A percentile compares a stretch with the other conserved stretches of the same genome.
Conservation (phyloP, 306 rosid genomes). For the Cicer yamashitae region DNA sequence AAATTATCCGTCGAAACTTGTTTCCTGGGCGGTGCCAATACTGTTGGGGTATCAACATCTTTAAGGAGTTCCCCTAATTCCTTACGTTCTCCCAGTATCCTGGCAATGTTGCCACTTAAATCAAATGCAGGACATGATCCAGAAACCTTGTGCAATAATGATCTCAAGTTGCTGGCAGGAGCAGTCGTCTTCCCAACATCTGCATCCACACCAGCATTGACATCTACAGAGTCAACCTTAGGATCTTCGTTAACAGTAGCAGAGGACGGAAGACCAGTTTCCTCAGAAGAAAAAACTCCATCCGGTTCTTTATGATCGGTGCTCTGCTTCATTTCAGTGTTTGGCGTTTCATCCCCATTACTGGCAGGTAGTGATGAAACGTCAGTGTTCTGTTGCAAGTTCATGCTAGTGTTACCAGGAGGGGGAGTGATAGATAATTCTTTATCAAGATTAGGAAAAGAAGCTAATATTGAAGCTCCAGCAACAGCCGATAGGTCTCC, state of each 20-base stretch:
- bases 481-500: constrained; percentile 91
- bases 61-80: constrained; percentile 70
- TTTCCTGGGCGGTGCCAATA: constrained; percentile 62
- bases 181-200: constrained; percentile 64
- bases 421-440: constrained; percentile 71
- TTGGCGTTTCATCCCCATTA: constrained; percentile 56
- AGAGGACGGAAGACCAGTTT: constrained; percentile 57
- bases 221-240: constrained; percentile 54
- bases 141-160: constrained; percentile 66
- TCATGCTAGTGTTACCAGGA: constrained; percentile 61
- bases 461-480: constrained; percentile 87
- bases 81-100: constrained; percentile 69
- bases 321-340: constrained; percentile 63
- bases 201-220: constrained; percentile 55
- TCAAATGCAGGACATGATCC: constrained; percentile 68
- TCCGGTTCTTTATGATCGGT: constrained; percentile 50
- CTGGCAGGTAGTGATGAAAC: constrained; percentile 60
- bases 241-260: constrained; percentile 60
- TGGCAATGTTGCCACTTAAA: constrained; percentile 67
- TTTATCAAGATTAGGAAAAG: constrained; percentile 72
- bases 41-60: constrained; percentile 62
- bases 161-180: constrained; percentile 57
- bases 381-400: constrained; percentile 61
- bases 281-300: constrained; percentile 59
- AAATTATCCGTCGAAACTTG: constrained; percentile 78